Conservation (phyloP, 352 stramenopile species). For the Globisporangium mamillatum region DNA sequence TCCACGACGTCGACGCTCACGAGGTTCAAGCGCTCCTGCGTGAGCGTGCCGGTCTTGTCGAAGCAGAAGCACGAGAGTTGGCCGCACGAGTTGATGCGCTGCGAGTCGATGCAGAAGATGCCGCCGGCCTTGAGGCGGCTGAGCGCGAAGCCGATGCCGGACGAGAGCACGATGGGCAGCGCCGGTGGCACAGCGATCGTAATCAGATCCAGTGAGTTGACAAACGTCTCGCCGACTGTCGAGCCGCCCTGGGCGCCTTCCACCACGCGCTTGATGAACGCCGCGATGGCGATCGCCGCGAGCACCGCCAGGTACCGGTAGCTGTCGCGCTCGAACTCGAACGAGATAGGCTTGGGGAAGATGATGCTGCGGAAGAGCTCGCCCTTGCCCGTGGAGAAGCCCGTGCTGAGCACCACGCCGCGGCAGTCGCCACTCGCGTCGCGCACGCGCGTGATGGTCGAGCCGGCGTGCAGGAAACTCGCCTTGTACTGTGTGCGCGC, state of each 20-base stretch:
- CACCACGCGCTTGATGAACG: slow-evolving; percentile 34
- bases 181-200: slow-evolving; percentile 52
- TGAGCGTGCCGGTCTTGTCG: slow-evolving; percentile 79
- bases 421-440: slow-evolving; percentile 22
- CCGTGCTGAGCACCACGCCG: slow-evolving; percentile 53
- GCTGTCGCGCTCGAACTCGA: slow-evolving; percentile 65
- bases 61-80: slow-evolving; percentile 79
- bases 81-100: slow-evolving; percentile 63
- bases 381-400: slow-evolving; percentile 68
- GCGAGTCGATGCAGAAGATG: slow-evolving; percentile 65
- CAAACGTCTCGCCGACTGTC: slow-evolving; percentile 13
- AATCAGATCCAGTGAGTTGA: slow-evolving; percentile 48
- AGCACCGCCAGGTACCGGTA: slow-evolving; percentile 56
- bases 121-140: slow-evolving; percentile 34
- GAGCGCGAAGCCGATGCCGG: slow-evolving; percentile 50
- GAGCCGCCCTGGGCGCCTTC: slow-evolving; percentile 28
- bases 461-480: slow-evolving; percentile 59
- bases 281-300: slow-evolving; percentile 13
- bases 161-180: slow-evolving; percentile 53
- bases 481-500: slow-evolving; percentile 37
- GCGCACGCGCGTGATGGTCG: slow-evolving; percentile 21
- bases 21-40: slow-evolving; percentile 68
- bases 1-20: slow-evolving; percentile 12
- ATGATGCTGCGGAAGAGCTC: slow-evolving; percentile 68
- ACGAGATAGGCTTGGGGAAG: slow-evolving; percentile 46